Percentiles rank a stretch among this genome's conserved stretches.
These are phyloP conservation scores for Colletotrichum destructivum DNA, from an alignment of 2,329 filamentous ascomycete genomes.

Conservation along the genomic window DNA sequence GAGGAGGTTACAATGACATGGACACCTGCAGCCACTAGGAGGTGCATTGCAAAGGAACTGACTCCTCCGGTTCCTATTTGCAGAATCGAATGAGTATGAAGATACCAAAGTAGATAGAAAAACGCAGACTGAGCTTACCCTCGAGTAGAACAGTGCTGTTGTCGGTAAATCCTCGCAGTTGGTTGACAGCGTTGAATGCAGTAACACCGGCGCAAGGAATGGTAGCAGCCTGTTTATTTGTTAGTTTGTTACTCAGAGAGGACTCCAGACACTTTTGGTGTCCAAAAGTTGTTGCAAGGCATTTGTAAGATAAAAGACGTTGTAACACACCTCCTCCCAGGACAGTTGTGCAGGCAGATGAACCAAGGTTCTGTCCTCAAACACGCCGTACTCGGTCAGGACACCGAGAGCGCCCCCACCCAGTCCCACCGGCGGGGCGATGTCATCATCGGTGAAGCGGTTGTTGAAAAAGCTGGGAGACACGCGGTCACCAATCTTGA, in stretches of 20 bases:
- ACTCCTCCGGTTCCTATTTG: conserved; percentile 47
- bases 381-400: conserved; percentile 44
- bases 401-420: conserved; percentile 44
- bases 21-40: conserved; percentile 46
- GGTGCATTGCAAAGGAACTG: conserved; percentile 45
- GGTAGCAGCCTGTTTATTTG: neutral
- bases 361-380: conserved; percentile 40
- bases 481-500: conserved; percentile 45
- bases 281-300: too few species aligned
- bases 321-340: conserved; percentile 44
- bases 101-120: neutral
- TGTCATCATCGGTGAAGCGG: conserved; percentile 26
- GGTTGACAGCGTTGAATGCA: neutral
- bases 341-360: conserved; percentile 42
- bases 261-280: too few species aligned
- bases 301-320: too few species aligned
- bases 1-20: conserved; percentile 47
- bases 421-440: conserved; percentile 1
- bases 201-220: neutral
- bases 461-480: conserved; percentile 33
- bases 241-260: too few species aligned
- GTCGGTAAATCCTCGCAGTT: neutral
- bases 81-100: neutral
- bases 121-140: neutral
- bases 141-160: neutral